Evolutionary conservation across 176 grass and related monocot genomes (phyloP), one percentile per base, ranked within the genome.

Genomic region (Eragrostis curvula): DNA sequence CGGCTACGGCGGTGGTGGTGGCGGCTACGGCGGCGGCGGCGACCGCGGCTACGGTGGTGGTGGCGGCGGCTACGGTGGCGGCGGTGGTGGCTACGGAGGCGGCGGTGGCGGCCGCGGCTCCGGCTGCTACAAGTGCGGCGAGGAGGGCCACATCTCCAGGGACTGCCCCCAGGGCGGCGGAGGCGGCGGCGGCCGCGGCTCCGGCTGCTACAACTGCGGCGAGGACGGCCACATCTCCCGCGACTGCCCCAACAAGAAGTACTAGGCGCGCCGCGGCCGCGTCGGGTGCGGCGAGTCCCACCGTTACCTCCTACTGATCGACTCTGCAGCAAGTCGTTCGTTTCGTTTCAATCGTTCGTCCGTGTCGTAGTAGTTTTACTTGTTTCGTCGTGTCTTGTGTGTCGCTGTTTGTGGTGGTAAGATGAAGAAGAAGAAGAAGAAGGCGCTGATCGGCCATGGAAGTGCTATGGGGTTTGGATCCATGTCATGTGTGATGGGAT

Each of bases 71-170:
- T 32, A 30, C 71, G 36, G 62, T 53, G 43, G 79, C 16, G 64
- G 78, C 0, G 79, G 66, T 8, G 66, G 79, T 3, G 76, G 74
- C 6, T 47, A 48, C 8, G 40, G 23, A 12, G 47, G 29, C 49
- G 12, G 12, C 50, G 29, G 72, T 7, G 65, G 79, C 0, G 79
- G 68, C 1, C 52, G 79, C 4, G 23, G 41, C 7, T 16, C 20
- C 12, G 59, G 59, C 4, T 89, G 87, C 71, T 89, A 75, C 73
- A 87, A 83, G 68, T 90, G 89, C 8, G 89, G 89, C 0, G 80
- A 90, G 75, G 30, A 81, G 9, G 89, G 89, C 7, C 89, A 90
- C 65, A 87, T 90, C 69, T 75, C 89, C 3, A 65, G 84, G 43
- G 89, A 90, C 71, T 90, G 89, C 80, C 1, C 10, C 25, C 12